Conservation (phyloP, 768 basidiomycete species). For the Termitomyces eurrhizus region DNA sequence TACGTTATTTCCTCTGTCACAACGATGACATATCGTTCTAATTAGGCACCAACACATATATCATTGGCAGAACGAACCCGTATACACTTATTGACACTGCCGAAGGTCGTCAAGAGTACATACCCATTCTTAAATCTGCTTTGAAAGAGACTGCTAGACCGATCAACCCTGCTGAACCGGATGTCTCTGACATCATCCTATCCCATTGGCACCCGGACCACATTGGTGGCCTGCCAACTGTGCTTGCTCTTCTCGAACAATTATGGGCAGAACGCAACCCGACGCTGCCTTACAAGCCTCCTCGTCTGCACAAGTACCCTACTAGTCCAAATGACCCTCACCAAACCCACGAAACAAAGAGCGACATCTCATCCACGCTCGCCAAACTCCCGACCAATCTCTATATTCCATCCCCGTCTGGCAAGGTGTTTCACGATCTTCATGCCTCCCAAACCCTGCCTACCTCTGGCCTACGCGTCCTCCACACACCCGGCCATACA, state of each 20-base stretch:
- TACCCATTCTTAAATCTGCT: conserved; percentile 59
- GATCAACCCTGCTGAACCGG: conserved; percentile 37
- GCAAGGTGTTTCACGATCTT: conserved; percentile 53
- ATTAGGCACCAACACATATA: conserved; percentile 86
- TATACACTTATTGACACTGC: conserved; percentile 83
- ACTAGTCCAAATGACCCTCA: conserved; percentile 21
- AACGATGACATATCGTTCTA: not conserved
- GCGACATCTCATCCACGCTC: conserved; percentile 36
- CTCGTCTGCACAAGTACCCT: conserved; percentile 74
- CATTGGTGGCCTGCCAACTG: conserved; percentile 65
- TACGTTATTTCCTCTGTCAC: not conserved
- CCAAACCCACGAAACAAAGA: conserved; percentile 22
- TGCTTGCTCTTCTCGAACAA: conserved; percentile 60
- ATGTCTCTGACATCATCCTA: conserved; percentile 85
- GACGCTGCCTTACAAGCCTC: conserved; percentile 51
- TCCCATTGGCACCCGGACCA: conserved; percentile 94
- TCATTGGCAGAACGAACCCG: conserved; percentile 66
- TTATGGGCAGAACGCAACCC: conserved; percentile 56
- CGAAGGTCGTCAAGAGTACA: conserved; percentile 67
- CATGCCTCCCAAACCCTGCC: conserved; percentile 49
- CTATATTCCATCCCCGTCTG: conserved; percentile 41
- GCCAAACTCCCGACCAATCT: conserved; percentile 37
- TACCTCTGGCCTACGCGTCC: conserved; percentile 50
- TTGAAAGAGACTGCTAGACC: conserved; percentile 37
- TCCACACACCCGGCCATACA: conserved; percentile 92